phyloP scores from a whole-genome alignment of 2,329 filamentous ascomycete genomes.

The Epichloe elymi region DNA sequence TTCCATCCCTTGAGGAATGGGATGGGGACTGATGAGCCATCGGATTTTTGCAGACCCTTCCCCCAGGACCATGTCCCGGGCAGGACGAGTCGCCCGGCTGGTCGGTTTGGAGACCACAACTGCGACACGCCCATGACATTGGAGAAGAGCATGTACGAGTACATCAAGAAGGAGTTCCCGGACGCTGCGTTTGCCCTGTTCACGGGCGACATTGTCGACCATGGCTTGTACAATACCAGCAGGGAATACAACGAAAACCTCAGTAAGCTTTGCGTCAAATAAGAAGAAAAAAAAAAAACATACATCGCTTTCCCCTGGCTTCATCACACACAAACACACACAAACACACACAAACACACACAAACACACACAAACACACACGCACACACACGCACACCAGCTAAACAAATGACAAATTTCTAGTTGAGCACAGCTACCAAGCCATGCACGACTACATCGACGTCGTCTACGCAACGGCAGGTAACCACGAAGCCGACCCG shows the following conservation, averaged over 20 bases:
- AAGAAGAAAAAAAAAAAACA: not conserved
- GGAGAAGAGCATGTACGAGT: constrained; percentile 39
- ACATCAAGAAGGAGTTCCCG: constrained; percentile 31
- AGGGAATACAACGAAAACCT: constrained; percentile 16
- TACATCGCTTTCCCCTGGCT: too few relatives aligned
- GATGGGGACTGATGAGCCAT: constrained; percentile 21
- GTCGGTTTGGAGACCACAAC: constrained; percentile 35
- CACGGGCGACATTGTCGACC: constrained; percentile 44
- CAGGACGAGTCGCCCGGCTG: constrained; percentile 31
- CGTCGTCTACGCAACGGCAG: constrained; percentile 37
- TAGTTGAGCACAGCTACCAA: constrained; percentile 32
- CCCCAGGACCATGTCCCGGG: constrained; percentile 28
- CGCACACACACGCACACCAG: too few relatives aligned
- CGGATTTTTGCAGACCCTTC: constrained; percentile 37
- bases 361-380: too few relatives aligned
- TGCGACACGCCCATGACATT: constrained; percentile 38
- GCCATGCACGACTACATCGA: constrained; percentile 30
- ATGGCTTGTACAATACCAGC: constrained; percentile 32
- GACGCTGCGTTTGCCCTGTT: constrained; percentile 39
- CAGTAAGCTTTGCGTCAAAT: constrained; percentile 10
- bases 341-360: too few relatives aligned
- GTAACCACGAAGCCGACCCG: constrained; percentile 44
- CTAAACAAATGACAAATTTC: not conserved
- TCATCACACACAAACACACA: too few relatives aligned
- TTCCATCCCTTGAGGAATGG: not conserved